These are phyloP conservation scores for Stemphylium lycopersici DNA, from an alignment of 2,329 filamentous ascomycete genomes.

Conservation along the genomic window DNA sequence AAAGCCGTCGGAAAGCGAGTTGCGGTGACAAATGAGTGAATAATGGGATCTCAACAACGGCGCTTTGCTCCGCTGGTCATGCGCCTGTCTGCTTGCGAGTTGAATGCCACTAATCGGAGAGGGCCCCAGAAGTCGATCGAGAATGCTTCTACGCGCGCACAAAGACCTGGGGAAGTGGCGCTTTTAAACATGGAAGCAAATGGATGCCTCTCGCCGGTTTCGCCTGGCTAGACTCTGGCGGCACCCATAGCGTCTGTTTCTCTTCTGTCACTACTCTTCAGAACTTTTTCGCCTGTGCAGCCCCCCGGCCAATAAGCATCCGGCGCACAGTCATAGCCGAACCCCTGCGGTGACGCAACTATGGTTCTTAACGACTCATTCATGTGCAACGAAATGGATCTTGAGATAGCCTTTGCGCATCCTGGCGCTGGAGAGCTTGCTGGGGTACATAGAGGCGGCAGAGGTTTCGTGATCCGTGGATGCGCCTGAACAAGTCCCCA, in stretches of 20 bases:
- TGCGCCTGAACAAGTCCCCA: not conserved
- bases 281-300: slow-evolving; percentile 16
- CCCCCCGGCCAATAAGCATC: slow-evolving; percentile 21
- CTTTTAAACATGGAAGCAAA: slow-evolving; percentile 11
- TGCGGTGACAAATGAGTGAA: not conserved
- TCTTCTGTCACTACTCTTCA: slow-evolving; percentile 13
- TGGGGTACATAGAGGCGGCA: not conserved
- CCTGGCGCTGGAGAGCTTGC: not conserved
- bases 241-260: slow-evolving; percentile 11
- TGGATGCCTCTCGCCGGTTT: slow-evolving; percentile 1
- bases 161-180: slow-evolving; percentile 6
- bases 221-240: slow-evolving; percentile 3
- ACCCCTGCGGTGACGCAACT: slow-evolving; percentile 7
- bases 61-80: slow-evolving; percentile 12
- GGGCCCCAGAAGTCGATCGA: slow-evolving; percentile 7
- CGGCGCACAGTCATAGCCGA: slow-evolving; percentile 22
- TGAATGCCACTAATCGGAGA: slow-evolving; percentile 10
- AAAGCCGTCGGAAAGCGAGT: not conserved
- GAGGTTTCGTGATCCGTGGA: not conserved
- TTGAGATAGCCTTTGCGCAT: slow-evolving; percentile 1
- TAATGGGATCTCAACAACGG: slow-evolving; percentile 5
- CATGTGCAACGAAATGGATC: not conserved
- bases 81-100: slow-evolving; percentile 7
- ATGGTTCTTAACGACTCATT: slow-evolving; percentile 11
- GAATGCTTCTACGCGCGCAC: slow-evolving; percentile 1